A percentile compares a stretch with the other conserved stretches of the same genome.
These are phyloP conservation scores for Dunaliella primolecta DNA, from an alignment of 139 green algal species.

Conservation along the genomic window DNA sequence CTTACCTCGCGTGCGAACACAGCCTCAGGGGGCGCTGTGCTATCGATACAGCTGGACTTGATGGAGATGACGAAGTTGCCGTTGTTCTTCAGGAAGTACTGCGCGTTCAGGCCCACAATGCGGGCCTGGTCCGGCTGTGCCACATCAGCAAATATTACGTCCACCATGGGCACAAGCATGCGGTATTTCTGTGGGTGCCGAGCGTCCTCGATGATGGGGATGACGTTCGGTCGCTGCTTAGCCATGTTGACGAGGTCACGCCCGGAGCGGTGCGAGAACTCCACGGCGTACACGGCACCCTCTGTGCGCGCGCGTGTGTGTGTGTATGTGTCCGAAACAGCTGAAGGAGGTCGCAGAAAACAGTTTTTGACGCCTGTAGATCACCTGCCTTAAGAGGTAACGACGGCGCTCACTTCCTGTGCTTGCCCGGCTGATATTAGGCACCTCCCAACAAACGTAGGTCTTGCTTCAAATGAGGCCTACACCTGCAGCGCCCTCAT, in stretches of 20 bases:
- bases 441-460: no score
- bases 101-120: slow-evolving; percentile 96
- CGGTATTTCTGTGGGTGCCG: slow-evolving; percentile 97
- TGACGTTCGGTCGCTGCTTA: slow-evolving; percentile 99
- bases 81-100: slow-evolving; percentile 97
- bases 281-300: slow-evolving; percentile 96
- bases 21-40: slow-evolving; percentile 89
- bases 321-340: not conserved
- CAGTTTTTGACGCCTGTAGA: no score
- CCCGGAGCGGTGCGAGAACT: slow-evolving; percentile 96
- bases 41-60: slow-evolving; percentile 99
- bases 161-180: slow-evolving; percentile 99
- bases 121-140: slow-evolving; percentile 94
- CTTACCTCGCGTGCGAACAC: slow-evolving; percentile 95
- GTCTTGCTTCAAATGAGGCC: no score
- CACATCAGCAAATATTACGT: slow-evolving; percentile 98
- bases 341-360: no score
- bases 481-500: no score
- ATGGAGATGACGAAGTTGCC: slow-evolving; percentile 99
- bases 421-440: no score
- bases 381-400: no score
- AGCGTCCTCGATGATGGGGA: slow-evolving; percentile 99
- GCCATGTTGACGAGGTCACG: slow-evolving; percentile 99
- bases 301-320: slow-evolving; percentile 45
- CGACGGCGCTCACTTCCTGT: no score